A percentile compares a stretch with the other conserved stretches of the same genome.
Evolutionary conservation across 345 rosid genomes (phyloP).

Genomic region (Hevea brasiliensis): DNA sequence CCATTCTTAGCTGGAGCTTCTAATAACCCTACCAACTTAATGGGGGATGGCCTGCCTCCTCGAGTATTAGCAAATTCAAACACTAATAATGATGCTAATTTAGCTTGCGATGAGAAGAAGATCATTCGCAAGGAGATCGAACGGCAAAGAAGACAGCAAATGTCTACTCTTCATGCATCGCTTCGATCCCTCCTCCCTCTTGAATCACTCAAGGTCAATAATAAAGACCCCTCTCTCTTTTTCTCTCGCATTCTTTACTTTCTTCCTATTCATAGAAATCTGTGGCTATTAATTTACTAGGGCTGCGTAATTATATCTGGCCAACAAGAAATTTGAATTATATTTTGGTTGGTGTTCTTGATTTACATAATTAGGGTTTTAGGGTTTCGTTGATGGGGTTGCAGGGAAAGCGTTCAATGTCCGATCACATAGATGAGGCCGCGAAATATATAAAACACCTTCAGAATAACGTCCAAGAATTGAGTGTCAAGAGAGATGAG

Average conservation of each 20-base stretch:
- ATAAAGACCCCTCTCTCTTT: too few relatives aligned
- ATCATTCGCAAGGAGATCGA: slow-evolving; percentile 42
- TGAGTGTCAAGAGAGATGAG: slow-evolving; percentile 44
- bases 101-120: slow-evolving; percentile 26
- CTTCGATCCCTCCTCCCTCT: slow-evolving; percentile 52
- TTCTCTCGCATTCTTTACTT: neutral
- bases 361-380: neutral
- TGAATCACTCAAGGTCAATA: slow-evolving; percentile 42
- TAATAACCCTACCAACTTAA: slow-evolving; percentile 1
- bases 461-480: slow-evolving; percentile 41
- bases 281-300: too few relatives aligned
- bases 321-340: too few relatives aligned
- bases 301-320: too few relatives aligned
- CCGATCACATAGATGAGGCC: slow-evolving; percentile 76
- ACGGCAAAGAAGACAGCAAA: slow-evolving; percentile 47
- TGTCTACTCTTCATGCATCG: slow-evolving; percentile 39
- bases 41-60: neutral
- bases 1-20: neutral
- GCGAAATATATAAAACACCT: slow-evolving; percentile 58
- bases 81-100: neutral
- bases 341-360: neutral
- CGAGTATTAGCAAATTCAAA: neutral
- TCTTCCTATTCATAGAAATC: neutral
- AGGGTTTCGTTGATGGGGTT: slow-evolving; percentile 16
- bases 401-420: slow-evolving; percentile 80